Conservation (phyloP, 371 early-diverging fungal species). For the Rhizopus microsporus region DNA sequence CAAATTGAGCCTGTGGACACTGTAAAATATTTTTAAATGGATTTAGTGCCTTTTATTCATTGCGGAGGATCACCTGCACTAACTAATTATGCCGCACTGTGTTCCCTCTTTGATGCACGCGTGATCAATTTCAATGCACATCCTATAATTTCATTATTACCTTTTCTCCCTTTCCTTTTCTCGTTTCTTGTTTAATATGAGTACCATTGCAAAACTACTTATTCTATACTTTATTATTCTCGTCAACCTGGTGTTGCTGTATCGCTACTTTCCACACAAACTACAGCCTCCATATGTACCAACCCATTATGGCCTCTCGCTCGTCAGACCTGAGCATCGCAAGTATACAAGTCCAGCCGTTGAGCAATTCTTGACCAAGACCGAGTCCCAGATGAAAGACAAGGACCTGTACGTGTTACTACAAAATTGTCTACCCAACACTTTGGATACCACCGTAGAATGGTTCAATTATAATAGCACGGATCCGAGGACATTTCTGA, state of each 20-base stretch:
- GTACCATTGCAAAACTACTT: too few relatives aligned
- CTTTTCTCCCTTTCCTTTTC: too few relatives aligned
- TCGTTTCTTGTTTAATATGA: too few relatives aligned
- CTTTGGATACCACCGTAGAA: slow-evolving; percentile 56
- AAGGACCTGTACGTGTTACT: slow-evolving; percentile 46
- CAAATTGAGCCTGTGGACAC: too few relatives aligned
- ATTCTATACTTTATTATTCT: slow-evolving; percentile 9
- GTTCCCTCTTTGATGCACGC: too few relatives aligned
- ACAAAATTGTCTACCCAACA: slow-evolving; percentile 57
- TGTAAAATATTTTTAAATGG: too few relatives aligned
- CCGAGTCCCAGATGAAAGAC: slow-evolving; percentile 30
- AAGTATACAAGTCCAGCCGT: slow-evolving; percentile 33
- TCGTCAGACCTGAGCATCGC: slow-evolving; percentile 24
- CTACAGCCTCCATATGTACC: slow-evolving; percentile 22
- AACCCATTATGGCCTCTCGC: slow-evolving; percentile 25
- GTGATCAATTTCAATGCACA: too few relatives aligned
- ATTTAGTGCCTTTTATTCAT: too few relatives aligned
- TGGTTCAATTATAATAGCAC: slow-evolving; percentile 26
- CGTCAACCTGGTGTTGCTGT: slow-evolving; percentile 15
- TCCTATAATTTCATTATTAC: too few relatives aligned
- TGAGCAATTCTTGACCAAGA: slow-evolving; percentile 25
- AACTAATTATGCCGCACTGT: too few relatives aligned
- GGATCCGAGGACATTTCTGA: slow-evolving; percentile 49
- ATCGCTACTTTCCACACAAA: slow-evolving; percentile 6
- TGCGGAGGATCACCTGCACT: too few relatives aligned